Evolutionary conservation across 495 filamentous ascomycete genomes (phyloP), one percentile per base, ranked within the genome.

Genomic region (Hypoxylon perforatum): DNA sequence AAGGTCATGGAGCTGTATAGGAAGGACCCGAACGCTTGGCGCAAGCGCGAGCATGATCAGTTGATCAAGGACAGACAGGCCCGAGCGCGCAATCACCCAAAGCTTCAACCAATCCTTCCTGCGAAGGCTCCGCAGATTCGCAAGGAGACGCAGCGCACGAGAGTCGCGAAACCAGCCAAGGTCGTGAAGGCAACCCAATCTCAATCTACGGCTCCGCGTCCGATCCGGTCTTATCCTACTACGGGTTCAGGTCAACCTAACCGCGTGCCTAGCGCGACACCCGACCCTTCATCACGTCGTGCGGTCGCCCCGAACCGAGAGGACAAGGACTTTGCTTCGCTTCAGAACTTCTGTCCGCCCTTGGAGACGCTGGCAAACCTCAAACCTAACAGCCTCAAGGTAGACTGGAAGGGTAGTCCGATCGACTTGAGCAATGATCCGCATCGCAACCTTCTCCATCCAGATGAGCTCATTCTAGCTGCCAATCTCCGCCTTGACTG

Each of bases 321-420:
- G 75, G 93, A 97, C 74, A 91, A 88, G 73, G 90, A 96, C 75
- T 98, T 92, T 78, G 81, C 86, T n/a, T 80, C 90, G 35, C 82
- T 97, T 21, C 81, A 84, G 28, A 90, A 98, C 76, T 91, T 83
- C 75, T 90, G 88, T n/a, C 94, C 94, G 41, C 87, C 92, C 9
- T 69, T 88, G 51, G 76, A 83, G 22, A 88, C 89, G 9, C 84
- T 96, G 17, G 82, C 85, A 21, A 78, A 79, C 25, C 30, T 9
- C 41, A 81, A 81, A 59, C 57, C 77, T 23, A 91, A 89, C 77
- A 85, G 85, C 49, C 84, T 97, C 52, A 95, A 94, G 78, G 90
- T 90, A 12, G 92, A 94, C 61, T 97, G 92, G 91, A 94, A 93
- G 76, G 92, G 91, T 17, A 87, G 88, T 59, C 84, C 90, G 48